Base-by-base conservation (phyloP, 1,139 yeast species). In the Zygosaccharomyces sapae region DNA sequence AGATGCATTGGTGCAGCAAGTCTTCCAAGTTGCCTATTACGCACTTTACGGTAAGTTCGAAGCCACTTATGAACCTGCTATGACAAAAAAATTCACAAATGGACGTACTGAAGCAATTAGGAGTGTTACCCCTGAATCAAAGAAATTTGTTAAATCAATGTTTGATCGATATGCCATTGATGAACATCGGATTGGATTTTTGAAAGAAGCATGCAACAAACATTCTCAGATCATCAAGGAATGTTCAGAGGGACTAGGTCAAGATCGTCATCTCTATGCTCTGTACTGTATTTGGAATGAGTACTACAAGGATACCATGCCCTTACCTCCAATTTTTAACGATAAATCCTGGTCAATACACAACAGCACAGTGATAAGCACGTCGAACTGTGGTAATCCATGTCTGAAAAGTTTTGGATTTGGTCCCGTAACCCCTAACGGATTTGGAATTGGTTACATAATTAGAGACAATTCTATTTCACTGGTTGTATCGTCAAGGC, bases 81-180 rank as follows among this genome's bases (percentile, higher is more conserved):
- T 89, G 97, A 89, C 96, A 1, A 89, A 89, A 66, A 74, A 74
- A 50, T 89, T 82, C 62, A 76, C 83, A 55, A 96, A 89, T 64
- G 97, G 96, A 12, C 77, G 97, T 63, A 89, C 97, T 0, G 97
- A 89, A 67, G 95, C 96, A 3, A 81, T 89, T 45, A 75, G 96
- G 57, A 78, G 95, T 0, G 96, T 88, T 2, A 81, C 94, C 9
- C 75, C 78, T 54, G 89, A 87, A 62, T 84, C 95, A 1, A 86
- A 85, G 62, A 74, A 78, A 44, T 89, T 87, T 70, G 95, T 87
- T 22, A 79, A 95, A 51, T 85, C 86, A 57, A 85, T 89, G 64
- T 86, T 90, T 64, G 95, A 86, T 60, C 79, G 82, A 40, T 67
- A 71, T 16, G 76, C 82, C 6, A 69, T 83, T 1, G 77, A 82